Evolutionary conservation across 2,329 filamentous ascomycete species (phyloP).

Genomic region (Xylaria sp.): DNA sequence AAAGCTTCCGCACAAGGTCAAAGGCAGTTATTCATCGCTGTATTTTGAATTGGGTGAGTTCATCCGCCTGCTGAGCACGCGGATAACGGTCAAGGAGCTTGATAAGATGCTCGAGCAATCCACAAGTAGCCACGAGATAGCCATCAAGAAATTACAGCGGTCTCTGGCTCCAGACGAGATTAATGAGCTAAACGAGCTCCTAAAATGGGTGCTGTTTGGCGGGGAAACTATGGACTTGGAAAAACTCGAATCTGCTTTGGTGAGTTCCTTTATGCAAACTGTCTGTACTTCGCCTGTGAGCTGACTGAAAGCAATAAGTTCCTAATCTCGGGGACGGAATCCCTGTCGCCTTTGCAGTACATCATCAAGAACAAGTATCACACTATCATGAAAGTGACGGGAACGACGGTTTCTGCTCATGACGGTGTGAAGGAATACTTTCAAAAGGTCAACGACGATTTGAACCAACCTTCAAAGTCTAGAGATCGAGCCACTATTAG

Average conservation of each 20-base stretch:
- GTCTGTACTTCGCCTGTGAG: neutral
- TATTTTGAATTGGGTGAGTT: conserved; percentile 40
- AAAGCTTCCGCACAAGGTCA: conserved; percentile 37
- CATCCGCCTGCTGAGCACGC: conserved; percentile 37
- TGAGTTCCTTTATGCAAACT: conserved; percentile 25
- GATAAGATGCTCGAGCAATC: conserved; percentile 39
- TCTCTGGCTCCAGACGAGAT: conserved; percentile 42
- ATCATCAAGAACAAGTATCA: conserved; percentile 44
- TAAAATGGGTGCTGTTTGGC: conserved; percentile 44
- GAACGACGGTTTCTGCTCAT: conserved; percentile 35
- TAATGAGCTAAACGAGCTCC: conserved; percentile 43
- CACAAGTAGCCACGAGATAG: conserved; percentile 40
- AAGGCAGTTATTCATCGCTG: conserved; percentile 40
- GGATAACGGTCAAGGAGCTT: conserved; percentile 37
- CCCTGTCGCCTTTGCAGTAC: conserved; percentile 37
- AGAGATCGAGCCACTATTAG: conserved; percentile 42
- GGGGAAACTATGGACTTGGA: conserved; percentile 31
- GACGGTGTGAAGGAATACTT: conserved; percentile 39
- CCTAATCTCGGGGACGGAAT: conserved; percentile 40
- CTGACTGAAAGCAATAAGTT: conserved; percentile 33
- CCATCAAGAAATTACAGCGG: conserved; percentile 42
- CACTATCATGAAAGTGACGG: conserved; percentile 40
- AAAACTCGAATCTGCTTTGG: conserved; percentile 44
- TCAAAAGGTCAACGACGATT: conserved; percentile 29
- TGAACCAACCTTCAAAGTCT: conserved; percentile 15